Conservation (phyloP, 2,329 filamentous ascomycete genomes). For the Xylaria sp. region DNA sequence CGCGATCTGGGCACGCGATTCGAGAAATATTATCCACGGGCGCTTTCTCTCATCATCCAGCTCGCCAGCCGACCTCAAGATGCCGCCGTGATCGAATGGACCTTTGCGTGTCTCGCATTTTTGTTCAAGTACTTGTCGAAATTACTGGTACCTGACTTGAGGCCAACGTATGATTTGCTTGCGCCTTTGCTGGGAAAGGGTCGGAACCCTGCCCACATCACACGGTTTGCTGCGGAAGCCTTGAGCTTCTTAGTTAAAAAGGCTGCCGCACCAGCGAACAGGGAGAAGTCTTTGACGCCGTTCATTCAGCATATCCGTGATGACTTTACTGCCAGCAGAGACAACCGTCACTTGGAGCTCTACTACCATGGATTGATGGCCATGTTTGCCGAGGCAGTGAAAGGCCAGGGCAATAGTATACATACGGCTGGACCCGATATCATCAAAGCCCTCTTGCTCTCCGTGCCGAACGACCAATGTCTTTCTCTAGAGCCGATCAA, state of each 20-base stretch:
- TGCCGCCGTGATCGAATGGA: conserved; percentile 94
- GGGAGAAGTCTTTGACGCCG: conserved; percentile 63
- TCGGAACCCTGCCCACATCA: conserved; percentile 78
- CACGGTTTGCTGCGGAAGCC: conserved; percentile 88
- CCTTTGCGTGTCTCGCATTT: conserved; percentile 88
- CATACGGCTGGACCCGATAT: conserved; percentile 56
- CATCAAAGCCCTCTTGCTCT: conserved; percentile 46
- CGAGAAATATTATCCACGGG: conserved; percentile 76
- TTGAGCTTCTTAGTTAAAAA: conserved; percentile 92
- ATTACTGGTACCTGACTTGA: conserved; percentile 76
- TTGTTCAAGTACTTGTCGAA: conserved; percentile 95
- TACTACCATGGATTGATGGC: conserved; percentile 89
- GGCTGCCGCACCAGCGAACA: conserved; percentile 70
- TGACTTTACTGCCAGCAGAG: conserved; percentile 54
- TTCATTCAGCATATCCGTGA: conserved; percentile 68
- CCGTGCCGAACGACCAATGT: conserved; percentile 47
- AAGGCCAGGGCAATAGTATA: conserved; percentile 54
- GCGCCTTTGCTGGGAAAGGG: conserved; percentile 77
- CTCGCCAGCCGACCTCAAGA: conserved; percentile 73
- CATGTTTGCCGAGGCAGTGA: conserved; percentile 79
- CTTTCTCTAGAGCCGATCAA: conserved; percentile 41
- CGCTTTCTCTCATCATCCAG: conserved; percentile 68
- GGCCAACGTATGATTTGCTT: conserved; percentile 79
- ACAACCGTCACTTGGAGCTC: conserved; percentile 55
- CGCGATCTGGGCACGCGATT: conserved; percentile 85